Conservation (phyloP, 805 yeast species). For the Lipomyces yamadae region DNA sequence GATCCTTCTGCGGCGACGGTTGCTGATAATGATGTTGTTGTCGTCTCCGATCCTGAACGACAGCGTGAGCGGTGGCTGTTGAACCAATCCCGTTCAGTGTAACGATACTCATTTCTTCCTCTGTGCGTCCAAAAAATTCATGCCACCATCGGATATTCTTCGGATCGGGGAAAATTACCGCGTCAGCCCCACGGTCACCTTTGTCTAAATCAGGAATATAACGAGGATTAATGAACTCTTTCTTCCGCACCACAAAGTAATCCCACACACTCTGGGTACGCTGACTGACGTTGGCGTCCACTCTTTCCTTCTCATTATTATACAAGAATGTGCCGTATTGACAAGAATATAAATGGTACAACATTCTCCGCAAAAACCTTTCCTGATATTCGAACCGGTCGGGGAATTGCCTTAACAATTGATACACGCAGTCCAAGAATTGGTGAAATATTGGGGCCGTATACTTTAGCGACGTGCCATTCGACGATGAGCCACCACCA, state of each 20-base stretch:
- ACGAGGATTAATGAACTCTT: conserved; percentile 65
- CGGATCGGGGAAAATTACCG: conserved; percentile 62
- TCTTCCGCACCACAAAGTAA: conserved; percentile 75
- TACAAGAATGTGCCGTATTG: conserved; percentile 91
- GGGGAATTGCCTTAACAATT: conserved; percentile 73
- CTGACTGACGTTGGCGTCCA: conserved; percentile 49
- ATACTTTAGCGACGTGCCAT: conserved; percentile 49
- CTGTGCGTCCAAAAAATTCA: conserved; percentile 76
- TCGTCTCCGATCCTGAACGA: conserved; percentile 11
- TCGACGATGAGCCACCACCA: conserved; percentile 1
- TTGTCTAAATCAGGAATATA: conserved; percentile 46
- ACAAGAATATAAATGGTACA: conserved; percentile 89
- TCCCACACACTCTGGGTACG: conserved; percentile 89
- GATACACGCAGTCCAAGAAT: conserved; percentile 87
- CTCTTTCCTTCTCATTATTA: conserved; percentile 71
- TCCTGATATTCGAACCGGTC: conserved; percentile 83
- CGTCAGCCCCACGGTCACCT: conserved; percentile 44
- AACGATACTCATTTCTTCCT: conserved; percentile 62
- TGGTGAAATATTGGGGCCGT: conserved; percentile 95
- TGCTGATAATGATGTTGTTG: conserved; percentile 21
- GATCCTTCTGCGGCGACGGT: conserved; percentile 12
- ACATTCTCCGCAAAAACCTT: conserved; percentile 77
- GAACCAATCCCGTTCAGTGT: conserved; percentile 31
- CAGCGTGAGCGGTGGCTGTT: conserved; percentile 30
- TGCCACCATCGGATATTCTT: conserved; percentile 84